Evolutionary conservation across 148 eudicot species (phyloP).

Genomic region (Polygonum maritimum): DNA sequence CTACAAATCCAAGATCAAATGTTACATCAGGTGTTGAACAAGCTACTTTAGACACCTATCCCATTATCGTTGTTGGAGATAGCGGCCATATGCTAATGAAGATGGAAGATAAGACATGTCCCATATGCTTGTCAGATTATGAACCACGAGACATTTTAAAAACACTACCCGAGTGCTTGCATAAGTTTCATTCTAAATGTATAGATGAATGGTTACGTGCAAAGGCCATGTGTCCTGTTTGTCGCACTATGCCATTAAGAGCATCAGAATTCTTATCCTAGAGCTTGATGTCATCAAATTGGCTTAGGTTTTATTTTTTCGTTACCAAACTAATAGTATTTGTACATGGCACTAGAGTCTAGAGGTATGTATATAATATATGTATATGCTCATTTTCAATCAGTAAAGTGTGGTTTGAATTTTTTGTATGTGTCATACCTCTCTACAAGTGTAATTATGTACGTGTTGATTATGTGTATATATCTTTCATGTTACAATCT

Average conservation of each 20-base stretch:
- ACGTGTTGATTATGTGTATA: no score
- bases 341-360: not conserved
- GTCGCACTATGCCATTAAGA: slow-evolving; percentile 19
- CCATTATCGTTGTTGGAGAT: slow-evolving; percentile 30
- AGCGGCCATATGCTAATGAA: slow-evolving; percentile 28
- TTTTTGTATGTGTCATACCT: no score
- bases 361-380: not conserved
- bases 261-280: not conserved
- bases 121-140: slow-evolving; percentile 43
- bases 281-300: not conserved
- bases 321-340: not conserved
- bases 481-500: no score
- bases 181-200: slow-evolving; percentile 56
- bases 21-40: slow-evolving; percentile 24
- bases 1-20: not conserved
- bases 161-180: slow-evolving; percentile 44
- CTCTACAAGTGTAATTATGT: no score
- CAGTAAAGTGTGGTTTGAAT: not conserved
- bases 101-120: slow-evolving; percentile 23
- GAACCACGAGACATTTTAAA: slow-evolving; percentile 25
- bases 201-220: slow-evolving; percentile 51
- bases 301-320: not conserved
- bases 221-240: slow-evolving; percentile 49
- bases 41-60: slow-evolving; percentile 34
- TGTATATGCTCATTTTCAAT: not conserved